These are phyloP conservation scores for Trichocomaceae sp. DNA, from an alignment of 2,329 filamentous ascomycete species.

Conservation along the genomic window DNA sequence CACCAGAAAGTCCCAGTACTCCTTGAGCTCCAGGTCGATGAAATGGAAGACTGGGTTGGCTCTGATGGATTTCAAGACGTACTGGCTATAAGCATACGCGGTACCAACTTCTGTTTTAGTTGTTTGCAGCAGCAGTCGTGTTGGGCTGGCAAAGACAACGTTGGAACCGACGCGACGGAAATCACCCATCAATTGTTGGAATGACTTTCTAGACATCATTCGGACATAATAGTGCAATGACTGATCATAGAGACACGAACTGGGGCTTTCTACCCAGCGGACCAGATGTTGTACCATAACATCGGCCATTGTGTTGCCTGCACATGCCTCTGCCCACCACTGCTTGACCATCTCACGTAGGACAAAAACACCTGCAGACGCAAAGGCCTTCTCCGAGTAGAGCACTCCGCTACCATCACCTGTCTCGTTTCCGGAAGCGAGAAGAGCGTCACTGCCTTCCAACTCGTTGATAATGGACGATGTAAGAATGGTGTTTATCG, in stretches of 20 bases:
- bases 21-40: conserved; percentile 91
- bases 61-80: conserved; percentile 96
- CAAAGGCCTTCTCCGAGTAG: conserved; percentile 82
- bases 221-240: conserved; percentile 96
- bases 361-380: conserved; percentile 83
- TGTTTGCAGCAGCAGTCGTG: conserved; percentile 84
- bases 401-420: conserved; percentile 63
- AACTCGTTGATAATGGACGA: conserved; percentile 95
- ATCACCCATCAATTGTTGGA: conserved; percentile 94
- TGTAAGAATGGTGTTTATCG: conserved; percentile 95
- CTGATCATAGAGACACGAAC: conserved; percentile 90
- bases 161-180: conserved; percentile 93
- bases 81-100: conserved; percentile 92
- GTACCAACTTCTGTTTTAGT: conserved; percentile 96
- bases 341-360: conserved; percentile 96
- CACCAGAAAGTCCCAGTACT: conserved; percentile 98
- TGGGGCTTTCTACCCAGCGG: conserved; percentile 90
- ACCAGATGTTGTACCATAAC: conserved; percentile 96
- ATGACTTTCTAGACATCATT: conserved; percentile 95
- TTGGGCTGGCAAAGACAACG: conserved; percentile 88
- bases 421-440: conserved; percentile 64
- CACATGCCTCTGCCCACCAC: conserved; percentile 95
- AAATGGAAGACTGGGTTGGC: conserved; percentile 94
- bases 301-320: conserved; percentile 88
- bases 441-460: conserved; percentile 79